Percentiles rank a stretch among this genome's conserved stretches.
Evolutionary conservation across 1,139 yeast species (phyloP).

Genomic region (Nakaseomyces delphensis): DNA sequence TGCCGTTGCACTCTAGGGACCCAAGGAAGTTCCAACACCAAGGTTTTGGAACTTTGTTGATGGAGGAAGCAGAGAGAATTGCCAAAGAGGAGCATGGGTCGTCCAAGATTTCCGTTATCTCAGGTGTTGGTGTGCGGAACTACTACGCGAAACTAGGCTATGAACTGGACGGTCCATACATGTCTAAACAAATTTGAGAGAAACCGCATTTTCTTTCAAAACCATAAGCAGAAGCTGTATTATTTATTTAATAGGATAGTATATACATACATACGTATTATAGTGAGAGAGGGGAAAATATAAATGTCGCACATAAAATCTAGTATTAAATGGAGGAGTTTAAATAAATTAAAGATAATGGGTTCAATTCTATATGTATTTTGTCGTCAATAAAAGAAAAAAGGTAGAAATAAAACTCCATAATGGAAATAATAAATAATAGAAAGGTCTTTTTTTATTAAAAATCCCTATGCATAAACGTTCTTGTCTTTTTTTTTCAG

Average conservation of each 20-base stretch:
- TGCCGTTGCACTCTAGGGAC: constrained; percentile 93
- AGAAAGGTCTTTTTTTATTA: too few relatives aligned
- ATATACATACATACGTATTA: background rate
- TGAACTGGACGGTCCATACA: constrained; percentile 87
- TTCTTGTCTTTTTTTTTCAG: background rate
- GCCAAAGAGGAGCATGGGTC: constrained; percentile 95
- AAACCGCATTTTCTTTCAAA: background rate
- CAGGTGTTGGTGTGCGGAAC: constrained; percentile 97
- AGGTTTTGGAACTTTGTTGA: constrained; percentile 92
- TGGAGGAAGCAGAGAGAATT: constrained; percentile 98
- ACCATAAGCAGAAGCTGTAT: background rate
- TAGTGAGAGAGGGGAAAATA: too few relatives aligned
- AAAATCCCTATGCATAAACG: too few relatives aligned
- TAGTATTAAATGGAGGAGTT: too few relatives aligned
- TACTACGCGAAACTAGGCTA: constrained; percentile 90
- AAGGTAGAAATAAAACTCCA: too few relatives aligned
- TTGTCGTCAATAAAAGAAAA: too few relatives aligned
- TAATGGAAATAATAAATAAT: too few relatives aligned
- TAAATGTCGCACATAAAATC: too few relatives aligned
- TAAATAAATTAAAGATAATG: too few relatives aligned
- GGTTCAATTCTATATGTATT: too few relatives aligned
- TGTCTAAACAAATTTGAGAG: constrained; percentile 56
- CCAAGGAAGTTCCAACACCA: constrained; percentile 98
- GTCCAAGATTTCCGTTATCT: constrained; percentile 80
- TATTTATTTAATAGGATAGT: constrained; percentile 7